These are phyloP conservation scores for Pisolithus orientalis DNA, from an alignment of 768 basidiomycete species.

Conservation along the genomic window DNA sequence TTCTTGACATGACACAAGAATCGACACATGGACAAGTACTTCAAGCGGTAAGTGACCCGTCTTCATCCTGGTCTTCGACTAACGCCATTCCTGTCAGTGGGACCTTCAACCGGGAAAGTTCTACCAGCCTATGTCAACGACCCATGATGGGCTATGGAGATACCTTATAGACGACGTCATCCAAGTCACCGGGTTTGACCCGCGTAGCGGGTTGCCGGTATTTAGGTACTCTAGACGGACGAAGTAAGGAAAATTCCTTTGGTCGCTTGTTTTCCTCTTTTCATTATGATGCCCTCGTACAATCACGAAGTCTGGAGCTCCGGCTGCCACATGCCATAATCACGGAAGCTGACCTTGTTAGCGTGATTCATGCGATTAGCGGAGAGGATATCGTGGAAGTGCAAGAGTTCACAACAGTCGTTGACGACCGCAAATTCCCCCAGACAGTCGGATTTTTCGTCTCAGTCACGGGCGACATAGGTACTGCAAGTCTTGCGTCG, in stretches of 20 bases:
- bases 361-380: background rate
- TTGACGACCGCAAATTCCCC: too few species aligned
- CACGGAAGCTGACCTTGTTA: background rate
- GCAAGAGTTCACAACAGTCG: background rate
- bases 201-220: too few species aligned
- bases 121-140: too few species aligned
- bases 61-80: too few species aligned
- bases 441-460: too few species aligned
- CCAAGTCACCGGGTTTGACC: too few species aligned
- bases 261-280: background rate
- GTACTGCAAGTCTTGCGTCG: too few species aligned
- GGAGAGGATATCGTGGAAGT: slow-evolving; percentile 3
- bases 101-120: background rate
- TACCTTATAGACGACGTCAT: too few species aligned
- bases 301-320: too few species aligned
- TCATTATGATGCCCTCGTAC: background rate
- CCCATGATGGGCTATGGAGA: too few species aligned
- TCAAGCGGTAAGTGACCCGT: background rate
- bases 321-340: too few species aligned
- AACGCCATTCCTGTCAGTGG: background rate
- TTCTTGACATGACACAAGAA: background rate
- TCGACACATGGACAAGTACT: background rate
- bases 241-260: background rate
- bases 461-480: too few species aligned
- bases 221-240: background rate